Evolutionary conservation across 805 yeast species (phyloP), one percentile per base, ranked within the genome.

Genomic region (Peterozyma xylosa): DNA sequence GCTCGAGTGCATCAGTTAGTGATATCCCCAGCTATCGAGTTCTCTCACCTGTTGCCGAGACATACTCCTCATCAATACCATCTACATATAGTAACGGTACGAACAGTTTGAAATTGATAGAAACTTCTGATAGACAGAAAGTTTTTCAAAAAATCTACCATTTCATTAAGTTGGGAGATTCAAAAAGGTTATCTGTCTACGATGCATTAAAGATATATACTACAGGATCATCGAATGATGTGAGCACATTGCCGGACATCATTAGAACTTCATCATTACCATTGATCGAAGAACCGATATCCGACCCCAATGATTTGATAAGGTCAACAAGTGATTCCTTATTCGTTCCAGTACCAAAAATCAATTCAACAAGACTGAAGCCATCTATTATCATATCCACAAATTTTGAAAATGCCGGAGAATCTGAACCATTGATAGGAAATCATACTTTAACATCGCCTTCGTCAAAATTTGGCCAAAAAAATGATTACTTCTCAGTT

Each of bases 131-230:
- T 21, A 21, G 27, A 21, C 27, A 21, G 7, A 21, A 21, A 21
- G 27, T 21, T 21, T 7, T 21, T 7, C 4, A 21, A 32, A 32
- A 32, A 32, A 13, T 32, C 5, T 13, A 32, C 15, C 34, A 14
- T 13, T 32, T 13, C 34, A 13, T 32, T 5, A 32, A 32, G 9
- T 32, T 32, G 13, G 34, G 34, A 13, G 15, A 32, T 32, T 14
- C 15, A 5, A 11, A 11, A 32, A 51, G 63, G 37, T 50, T 63
- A 21, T 54, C 64, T 5, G 43, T 63, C 5, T 48, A 57, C 29
- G 68, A 63, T 45, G 57, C 68, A 1, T 45, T 63, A 10, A 62
- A 50, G 9, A 21, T 21, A 21, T 21, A 21, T 21, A 21, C 27
- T 21, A 21, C 27, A 5, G 27, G 27, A 21, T 21, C 27, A 7